phyloP scores from a whole-genome alignment of 495 filamentous ascomycete species.

The Lophiostoma macrostomum region DNA sequence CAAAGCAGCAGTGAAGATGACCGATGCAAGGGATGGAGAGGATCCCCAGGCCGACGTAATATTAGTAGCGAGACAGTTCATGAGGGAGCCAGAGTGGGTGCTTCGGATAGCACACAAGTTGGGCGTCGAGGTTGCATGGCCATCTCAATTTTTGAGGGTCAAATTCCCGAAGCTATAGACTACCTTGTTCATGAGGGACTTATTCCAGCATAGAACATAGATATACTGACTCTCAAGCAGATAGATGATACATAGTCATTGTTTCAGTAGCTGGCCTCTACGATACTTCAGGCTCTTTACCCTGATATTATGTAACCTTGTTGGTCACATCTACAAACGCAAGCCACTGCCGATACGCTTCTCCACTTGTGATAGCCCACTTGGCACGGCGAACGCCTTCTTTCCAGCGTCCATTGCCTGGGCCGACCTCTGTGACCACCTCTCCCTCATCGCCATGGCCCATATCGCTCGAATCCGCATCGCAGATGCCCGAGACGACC shows the following conservation, averaged over 20 bases:
- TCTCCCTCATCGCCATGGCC: conserved; percentile 68
- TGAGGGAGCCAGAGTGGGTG: conserved; percentile 32
- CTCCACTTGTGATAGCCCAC: conserved; percentile 78
- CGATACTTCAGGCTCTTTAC: neutral
- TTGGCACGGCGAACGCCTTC: conserved; percentile 80
- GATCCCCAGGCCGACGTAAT: conserved; percentile 29
- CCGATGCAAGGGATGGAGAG: conserved; percentile 5
- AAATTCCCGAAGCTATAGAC: conserved; percentile 24
- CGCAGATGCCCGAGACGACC: conserved; percentile 80
- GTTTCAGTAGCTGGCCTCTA: too few relatives aligned
- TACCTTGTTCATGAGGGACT: too few relatives aligned
- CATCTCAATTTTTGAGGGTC: conserved; percentile 27
- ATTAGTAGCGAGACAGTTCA: conserved; percentile 28
- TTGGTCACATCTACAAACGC: conserved; percentile 43
- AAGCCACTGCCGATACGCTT: conserved; percentile 66
- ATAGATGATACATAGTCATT: too few relatives aligned
- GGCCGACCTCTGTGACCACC: conserved; percentile 75
- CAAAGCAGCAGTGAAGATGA: conserved; percentile 20
- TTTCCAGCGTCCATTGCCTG: conserved; percentile 86
- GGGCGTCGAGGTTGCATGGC: conserved; percentile 26
- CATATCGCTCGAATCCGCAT: conserved; percentile 72
- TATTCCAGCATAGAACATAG: too few relatives aligned
- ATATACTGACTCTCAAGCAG: too few relatives aligned
- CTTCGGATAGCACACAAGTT: conserved; percentile 22
- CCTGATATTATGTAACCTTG: neutral